Evolutionary conservation across 192 early-diverging fungal species (phyloP).

Genomic region (Podila horticola): DNA sequence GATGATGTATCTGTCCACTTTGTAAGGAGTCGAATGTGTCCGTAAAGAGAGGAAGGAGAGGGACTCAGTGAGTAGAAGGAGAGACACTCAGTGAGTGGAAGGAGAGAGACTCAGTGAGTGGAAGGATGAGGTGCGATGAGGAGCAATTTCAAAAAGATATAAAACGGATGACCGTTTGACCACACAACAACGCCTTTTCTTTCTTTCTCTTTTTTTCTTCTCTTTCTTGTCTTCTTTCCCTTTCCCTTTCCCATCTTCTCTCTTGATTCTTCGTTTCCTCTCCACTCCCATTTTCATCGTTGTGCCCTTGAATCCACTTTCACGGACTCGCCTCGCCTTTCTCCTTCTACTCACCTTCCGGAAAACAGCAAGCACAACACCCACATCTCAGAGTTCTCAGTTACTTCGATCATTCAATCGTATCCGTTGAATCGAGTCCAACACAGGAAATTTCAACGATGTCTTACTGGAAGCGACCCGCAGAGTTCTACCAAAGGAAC

Average conservation of each 20-base stretch:
- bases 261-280: no score
- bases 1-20: not conserved
- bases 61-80: no score
- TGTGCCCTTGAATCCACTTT: not conserved
- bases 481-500: conserved; percentile 31
- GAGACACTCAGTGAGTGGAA: no score
- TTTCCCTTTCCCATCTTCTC: conserved; percentile 1
- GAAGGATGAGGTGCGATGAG: not conserved
- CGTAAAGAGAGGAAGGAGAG: not conserved
- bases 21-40: no score
- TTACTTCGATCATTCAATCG: not conserved
- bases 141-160: no score
- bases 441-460: not conserved
- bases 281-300: not conserved
- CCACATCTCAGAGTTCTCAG: no score
- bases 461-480: conserved; percentile 33
- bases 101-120: no score
- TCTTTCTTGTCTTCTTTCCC: not conserved
- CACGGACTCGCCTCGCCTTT: no score
- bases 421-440: not conserved
- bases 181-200: not conserved
- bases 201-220: not conserved
- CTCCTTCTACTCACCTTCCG: not conserved
- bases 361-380: no score
- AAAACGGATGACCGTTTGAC: not conserved